Evolutionary conservation across 495 filamentous ascomycete species (phyloP).

Genomic region (Neurospora africana): DNA sequence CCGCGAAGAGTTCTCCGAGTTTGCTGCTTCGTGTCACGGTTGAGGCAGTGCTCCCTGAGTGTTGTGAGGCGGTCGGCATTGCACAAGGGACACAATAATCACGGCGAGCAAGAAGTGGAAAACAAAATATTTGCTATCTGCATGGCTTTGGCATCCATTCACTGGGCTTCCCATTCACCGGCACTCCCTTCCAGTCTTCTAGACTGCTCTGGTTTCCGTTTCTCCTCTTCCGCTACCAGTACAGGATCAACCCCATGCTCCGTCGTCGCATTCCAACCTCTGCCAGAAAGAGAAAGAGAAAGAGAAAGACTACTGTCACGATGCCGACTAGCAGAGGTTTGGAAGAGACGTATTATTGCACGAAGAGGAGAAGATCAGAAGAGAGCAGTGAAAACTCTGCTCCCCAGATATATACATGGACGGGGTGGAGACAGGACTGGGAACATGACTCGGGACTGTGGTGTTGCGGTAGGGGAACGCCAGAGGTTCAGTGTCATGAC

Average conservation of each 20-base stretch:
- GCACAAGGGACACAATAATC: neutral
- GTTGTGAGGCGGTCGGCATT: neutral
- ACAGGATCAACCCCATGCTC: neutral
- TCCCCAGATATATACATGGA: too few relatives aligned
- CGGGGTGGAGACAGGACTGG: too few relatives aligned
- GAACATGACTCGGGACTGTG: too few relatives aligned
- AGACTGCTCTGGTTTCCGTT: neutral
- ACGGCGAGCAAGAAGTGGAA: neutral
- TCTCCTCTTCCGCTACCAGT: neutral
- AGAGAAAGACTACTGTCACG: too few relatives aligned
- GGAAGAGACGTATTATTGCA: too few relatives aligned
- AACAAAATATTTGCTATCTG: neutral
- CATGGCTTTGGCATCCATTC: neutral
- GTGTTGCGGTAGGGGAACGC: too few relatives aligned
- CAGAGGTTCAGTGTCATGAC: too few relatives aligned
- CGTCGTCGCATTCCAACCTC: neutral
- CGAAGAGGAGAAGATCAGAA: too few relatives aligned
- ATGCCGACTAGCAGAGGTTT: too few relatives aligned
- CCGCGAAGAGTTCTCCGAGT: neutral
- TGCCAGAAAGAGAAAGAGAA: neutral
- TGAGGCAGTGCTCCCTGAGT: neutral
- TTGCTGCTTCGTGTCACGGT: neutral
- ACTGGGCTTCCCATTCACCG: neutral
- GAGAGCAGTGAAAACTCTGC: too few relatives aligned
- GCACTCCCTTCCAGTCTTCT: neutral